Evolutionary conservation across 2,329 filamentous ascomycete genomes (phyloP), one percentile per base, ranked within the genome.

Genomic region (Arthroderma sp.): DNA sequence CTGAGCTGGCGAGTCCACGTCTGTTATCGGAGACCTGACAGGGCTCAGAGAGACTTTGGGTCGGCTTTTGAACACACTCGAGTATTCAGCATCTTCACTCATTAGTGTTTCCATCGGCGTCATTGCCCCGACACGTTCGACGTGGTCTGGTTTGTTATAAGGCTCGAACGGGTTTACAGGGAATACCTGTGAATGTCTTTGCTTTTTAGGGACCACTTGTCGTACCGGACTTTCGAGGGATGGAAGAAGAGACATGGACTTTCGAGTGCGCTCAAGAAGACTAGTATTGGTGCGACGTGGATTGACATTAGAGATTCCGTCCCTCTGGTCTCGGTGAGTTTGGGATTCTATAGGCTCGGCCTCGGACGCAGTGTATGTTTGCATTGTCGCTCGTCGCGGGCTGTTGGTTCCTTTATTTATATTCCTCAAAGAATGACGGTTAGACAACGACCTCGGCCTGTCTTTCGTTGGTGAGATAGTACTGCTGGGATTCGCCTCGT

Each of bases 1-100:
- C 3, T 46, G 44, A 29, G 47, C 58, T 4, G 65, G 64, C 0
- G 65, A 65, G 8, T 59, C 53, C 32, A 34, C 11, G 8, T 34
- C 32, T 34, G 8, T 34, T 11, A 34, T 15, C 11, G 36, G 32
- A 28, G 37, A 36, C 22, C 28, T 32, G 27, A 78, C 60, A 1
- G 87, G 86, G 59, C 86, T 94, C 7, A 77, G 76, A 51, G 81
- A 80, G 52, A 95, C 78, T 61, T 80, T 83, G 0, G 88, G 88
- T 51, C 88, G 67, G 51, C 84, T 88, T 64, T 81, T 85, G 60
- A 95, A 95, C 1, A 94, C 81, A 28, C 81, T 82, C 48, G 83
- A 82, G 61, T 86, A 83, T 48, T 93, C 86, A 3, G 74, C 71
- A 52, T 86, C 80, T 44, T 80, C 73, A 10, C 72, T 72, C 29